Base-by-base conservation (phyloP, 2,329 filamentous ascomycete species). In the Fusarium succisae region DNA sequence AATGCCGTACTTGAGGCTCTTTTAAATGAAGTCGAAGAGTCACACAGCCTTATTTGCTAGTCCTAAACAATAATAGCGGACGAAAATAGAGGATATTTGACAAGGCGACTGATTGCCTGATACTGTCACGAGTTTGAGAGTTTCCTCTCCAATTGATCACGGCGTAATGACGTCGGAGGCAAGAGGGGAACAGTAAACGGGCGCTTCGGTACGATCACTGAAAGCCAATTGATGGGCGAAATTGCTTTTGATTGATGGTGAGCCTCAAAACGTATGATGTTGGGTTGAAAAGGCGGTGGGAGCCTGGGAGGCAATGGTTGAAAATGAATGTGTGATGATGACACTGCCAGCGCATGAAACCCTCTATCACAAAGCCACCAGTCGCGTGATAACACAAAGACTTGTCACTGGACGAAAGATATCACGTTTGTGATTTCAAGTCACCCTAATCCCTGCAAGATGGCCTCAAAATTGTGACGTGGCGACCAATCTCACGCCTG, bases 391-490 rank as follows among this genome's bases (percentile, higher is more conserved):
- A 45, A 45, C 20, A 24, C 39, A 22, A 32, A 17, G 24, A 15
- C 37, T 22, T 44, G n/a, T 51, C 62, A 62, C 45, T 64, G 45
- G 56, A 51, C 20, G 13, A 8, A 13, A 30, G 14, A 38, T 8
- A 62, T 51, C 56, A 51, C 56, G 32, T 38, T 64, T 51, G 38
- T 62, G 30, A 62, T 64, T 62, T 35, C 30, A 38, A 44, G 32
- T 15, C 13, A 32, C 12, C 22, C 56, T 44, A 48, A 51, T 62
- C 56, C 38, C 37, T 30, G 62, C 18, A 30, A 7, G 62, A 14
- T 38, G 62, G 57, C 45, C 57, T 63, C 57, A 45, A 63, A 39
- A 35, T 9, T 26, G 30, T 53, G 45, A 63, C 62, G 62, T 62
- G 62, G 30, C 56, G 24, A 15, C 39, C 57, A 63, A 53, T 63